A percentile compares a stretch with the other conserved stretches of the same genome.
These are phyloP conservation scores for Trypanosoma melophagium DNA, from an alignment of 208 protist species.

Conservation along the genomic window DNA sequence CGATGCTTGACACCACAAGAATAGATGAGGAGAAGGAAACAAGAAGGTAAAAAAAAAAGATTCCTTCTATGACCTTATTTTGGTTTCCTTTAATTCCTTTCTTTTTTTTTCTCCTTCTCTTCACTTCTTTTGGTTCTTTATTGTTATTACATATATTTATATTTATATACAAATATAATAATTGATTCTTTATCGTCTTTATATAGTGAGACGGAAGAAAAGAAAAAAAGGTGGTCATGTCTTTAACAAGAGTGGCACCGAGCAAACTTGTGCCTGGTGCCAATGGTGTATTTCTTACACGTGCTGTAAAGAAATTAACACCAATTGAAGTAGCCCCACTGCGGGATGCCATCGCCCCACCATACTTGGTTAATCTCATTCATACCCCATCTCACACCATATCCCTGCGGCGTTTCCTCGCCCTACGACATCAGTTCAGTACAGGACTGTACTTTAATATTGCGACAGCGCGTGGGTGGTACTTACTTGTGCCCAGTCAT, in stretches of 20 bases:
- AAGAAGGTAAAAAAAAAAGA: no score
- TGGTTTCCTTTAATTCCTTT: slow-evolving; percentile 12
- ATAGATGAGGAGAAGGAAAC: no score
- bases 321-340: slow-evolving; percentile 55
- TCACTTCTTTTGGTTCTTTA: slow-evolving; percentile 2
- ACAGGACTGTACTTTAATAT: slow-evolving; percentile 49
- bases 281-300: slow-evolving; percentile 59
- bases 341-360: slow-evolving; percentile 32
- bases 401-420: slow-evolving; percentile 72
- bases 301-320: slow-evolving; percentile 67
- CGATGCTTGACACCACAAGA: no score
- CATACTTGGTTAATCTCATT: slow-evolving; percentile 60
- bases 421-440: slow-evolving; percentile 69
- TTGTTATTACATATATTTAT: slow-evolving; percentile 5
- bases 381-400: slow-evolving; percentile 42
- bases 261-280: slow-evolving; percentile 50
- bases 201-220: no score
- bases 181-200: slow-evolving; percentile 18
- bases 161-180: slow-evolving; percentile 15
- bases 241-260: slow-evolving; percentile 45
- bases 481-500: slow-evolving; percentile 54
- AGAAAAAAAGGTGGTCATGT: not conserved
- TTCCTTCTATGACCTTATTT: no score
- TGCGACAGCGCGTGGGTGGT: slow-evolving; percentile 60
- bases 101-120: slow-evolving; percentile 16